A percentile compares a stretch with the other conserved stretches of the same genome.
Conservation (phyloP, 345 rosid genomes). For the Salix udensis region DNA sequence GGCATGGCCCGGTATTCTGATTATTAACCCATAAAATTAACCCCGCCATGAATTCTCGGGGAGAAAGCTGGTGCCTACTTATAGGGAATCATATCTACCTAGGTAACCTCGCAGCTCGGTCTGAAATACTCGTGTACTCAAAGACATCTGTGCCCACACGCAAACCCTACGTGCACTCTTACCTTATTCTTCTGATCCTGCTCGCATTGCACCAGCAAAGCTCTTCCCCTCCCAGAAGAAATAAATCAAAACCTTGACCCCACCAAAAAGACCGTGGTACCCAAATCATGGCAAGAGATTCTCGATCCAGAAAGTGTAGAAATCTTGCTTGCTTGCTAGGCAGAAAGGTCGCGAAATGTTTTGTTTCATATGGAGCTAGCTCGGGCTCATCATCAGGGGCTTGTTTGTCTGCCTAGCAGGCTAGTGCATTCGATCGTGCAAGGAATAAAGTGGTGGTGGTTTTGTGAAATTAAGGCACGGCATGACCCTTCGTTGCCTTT, state of each 20-base stretch:
- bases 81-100: conserved; percentile 48
- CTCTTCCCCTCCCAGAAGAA: conserved; percentile 4
- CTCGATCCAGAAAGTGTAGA: conserved; percentile 24
- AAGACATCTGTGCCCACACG: conserved; percentile 52
- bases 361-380: conserved; percentile 11
- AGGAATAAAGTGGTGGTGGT: conserved; percentile 12
- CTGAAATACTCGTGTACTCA: conserved; percentile 23
- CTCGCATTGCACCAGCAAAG: conserved; percentile 13
- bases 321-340: neutral
- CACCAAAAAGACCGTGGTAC: conserved; percentile 13
- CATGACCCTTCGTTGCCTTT: conserved; percentile 14
- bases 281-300: conserved; percentile 24
- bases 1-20: neutral
- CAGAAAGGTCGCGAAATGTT: neutral
- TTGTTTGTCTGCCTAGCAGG: neutral
- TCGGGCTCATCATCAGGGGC: neutral
- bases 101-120: conserved; percentile 22
- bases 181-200: conserved; percentile 31
- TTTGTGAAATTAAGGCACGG: conserved; percentile 38
- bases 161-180: conserved; percentile 46
- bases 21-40: neutral
- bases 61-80: conserved; percentile 22
- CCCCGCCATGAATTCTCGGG: conserved; percentile 30
- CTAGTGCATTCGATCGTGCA: conserved; percentile 15
- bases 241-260: conserved; percentile 2